Conservation (phyloP, 2,329 filamentous ascomycete species). For the Diaporthe helianthi region DNA sequence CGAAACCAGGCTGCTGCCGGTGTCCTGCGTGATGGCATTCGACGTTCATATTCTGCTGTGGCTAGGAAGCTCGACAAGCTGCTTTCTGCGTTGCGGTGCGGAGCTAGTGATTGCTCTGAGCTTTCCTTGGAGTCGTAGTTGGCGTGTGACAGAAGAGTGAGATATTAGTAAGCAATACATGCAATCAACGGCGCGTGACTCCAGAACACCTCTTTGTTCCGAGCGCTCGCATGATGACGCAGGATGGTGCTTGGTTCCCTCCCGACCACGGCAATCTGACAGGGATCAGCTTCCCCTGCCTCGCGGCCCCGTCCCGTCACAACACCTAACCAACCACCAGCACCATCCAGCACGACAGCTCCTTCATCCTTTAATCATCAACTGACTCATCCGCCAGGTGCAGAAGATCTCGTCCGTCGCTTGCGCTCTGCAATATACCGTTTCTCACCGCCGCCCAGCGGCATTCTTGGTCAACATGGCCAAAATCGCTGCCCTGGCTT, state of each 20-base stretch:
- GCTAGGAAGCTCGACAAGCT: background rate
- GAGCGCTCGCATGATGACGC: constrained; percentile 21
- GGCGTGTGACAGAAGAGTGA: constrained; percentile 3
- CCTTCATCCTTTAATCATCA: background rate
- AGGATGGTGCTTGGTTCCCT: background rate
- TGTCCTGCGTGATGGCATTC: background rate
- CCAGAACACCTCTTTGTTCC: background rate
- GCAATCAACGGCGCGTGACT: background rate
- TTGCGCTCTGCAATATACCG: background rate
- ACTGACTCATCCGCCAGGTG: background rate
- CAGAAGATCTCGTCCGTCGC: background rate
- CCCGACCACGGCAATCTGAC: background rate
- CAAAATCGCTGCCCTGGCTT: constrained; percentile 45
- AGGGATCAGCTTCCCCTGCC: constrained; percentile 17
- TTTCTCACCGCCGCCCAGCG: constrained; percentile 31
- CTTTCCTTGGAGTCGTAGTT: too few species aligned
- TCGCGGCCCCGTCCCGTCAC: constrained; percentile 6
- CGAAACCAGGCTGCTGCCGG: background rate
- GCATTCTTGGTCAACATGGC: constrained; percentile 43
- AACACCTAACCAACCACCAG: background rate
- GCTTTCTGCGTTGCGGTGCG: background rate
- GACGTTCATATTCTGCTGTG: background rate
- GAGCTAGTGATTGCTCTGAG: too few species aligned
- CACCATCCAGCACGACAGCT: background rate
- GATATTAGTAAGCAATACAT: constrained; percentile 22